Percentiles rank a stretch among this genome's conserved stretches.
Evolutionary conservation across 192 early-diverging fungal species (phyloP).

Genomic region (Geosiphon pyriformis): DNA sequence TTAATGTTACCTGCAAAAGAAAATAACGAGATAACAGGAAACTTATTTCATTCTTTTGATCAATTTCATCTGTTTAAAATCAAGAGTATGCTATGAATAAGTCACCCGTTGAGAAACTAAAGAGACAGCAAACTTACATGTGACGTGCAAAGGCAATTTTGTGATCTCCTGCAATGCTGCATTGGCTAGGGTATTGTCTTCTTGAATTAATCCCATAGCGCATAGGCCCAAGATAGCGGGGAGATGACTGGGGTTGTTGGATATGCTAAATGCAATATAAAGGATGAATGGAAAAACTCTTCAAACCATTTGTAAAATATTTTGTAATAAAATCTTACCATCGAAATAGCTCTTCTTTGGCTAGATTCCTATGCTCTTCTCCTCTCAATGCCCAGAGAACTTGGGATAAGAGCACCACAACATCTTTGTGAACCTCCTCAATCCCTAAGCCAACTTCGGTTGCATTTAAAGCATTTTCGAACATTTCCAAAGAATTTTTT

Average conservation of each 20-base stretch:
- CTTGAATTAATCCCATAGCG: constrained; percentile 61
- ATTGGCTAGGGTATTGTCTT: constrained; percentile 56
- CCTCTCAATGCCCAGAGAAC: constrained; percentile 87
- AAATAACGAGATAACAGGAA: constrained; percentile 14
- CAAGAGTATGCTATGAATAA: neutral
- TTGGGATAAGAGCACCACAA: constrained; percentile 72
- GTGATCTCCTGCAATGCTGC: constrained; percentile 61
- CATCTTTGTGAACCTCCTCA: constrained; percentile 53
- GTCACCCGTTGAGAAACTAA: neutral
- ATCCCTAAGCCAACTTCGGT: constrained; percentile 33
- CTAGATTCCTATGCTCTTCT: constrained; percentile 66
- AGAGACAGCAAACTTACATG: constrained; percentile 26
- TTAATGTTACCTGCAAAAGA: constrained; percentile 29
- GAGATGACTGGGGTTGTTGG: constrained; percentile 47
- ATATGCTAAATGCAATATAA: constrained; percentile 37
- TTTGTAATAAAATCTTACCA: constrained; percentile 48
- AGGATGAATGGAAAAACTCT: too few relatives aligned
- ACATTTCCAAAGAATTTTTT: constrained; percentile 61
- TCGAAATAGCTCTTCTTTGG: constrained; percentile 72
- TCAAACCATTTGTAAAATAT: too few relatives aligned
- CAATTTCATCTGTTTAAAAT: constrained; percentile 28
- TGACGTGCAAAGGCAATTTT: constrained; percentile 45
- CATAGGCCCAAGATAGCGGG: constrained; percentile 62
- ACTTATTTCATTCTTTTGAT: constrained; percentile 5
- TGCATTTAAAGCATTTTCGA: constrained; percentile 64